Evolutionary conservation across 306 rosid genomes (phyloP).

Genomic region (Fagus crenata): DNA sequence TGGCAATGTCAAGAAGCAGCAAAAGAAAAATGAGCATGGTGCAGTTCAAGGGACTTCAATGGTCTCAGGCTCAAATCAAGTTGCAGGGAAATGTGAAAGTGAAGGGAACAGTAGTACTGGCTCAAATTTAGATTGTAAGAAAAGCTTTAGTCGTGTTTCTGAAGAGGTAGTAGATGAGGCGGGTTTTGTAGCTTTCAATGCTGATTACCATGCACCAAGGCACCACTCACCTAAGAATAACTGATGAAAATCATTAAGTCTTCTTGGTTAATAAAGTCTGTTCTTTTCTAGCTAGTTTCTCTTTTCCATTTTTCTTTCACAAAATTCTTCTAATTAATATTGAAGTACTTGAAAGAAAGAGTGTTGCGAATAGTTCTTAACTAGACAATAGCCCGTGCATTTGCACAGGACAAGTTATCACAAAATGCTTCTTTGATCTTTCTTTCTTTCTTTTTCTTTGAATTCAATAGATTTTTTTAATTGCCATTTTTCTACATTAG

Average conservation of each 20-base stretch:
- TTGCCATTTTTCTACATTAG: no score
- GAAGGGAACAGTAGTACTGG: background rate
- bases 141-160: conserved; percentile 23
- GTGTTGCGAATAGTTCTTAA: no score
- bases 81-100: conserved; percentile 12
- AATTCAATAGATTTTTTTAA: no score
- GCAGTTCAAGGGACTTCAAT: conserved; percentile 21
- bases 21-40: background rate
- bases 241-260: background rate
- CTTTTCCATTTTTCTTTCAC: no score
- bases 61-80: conserved; percentile 5
- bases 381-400: no score
- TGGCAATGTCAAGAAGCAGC: background rate
- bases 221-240: conserved; percentile 65
- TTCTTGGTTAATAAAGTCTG: no score
- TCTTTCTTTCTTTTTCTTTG: no score
- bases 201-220: conserved; percentile 54
- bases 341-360: no score
- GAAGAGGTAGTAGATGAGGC: conserved; percentile 21
- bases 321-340: no score
- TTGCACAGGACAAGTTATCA: no score
- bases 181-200: conserved; percentile 47
- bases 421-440: no score
- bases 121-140: conserved; percentile 9
- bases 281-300: no score